Conservation (phyloP, 352 stramenopile species). For the Phytophthora sp. region DNA sequence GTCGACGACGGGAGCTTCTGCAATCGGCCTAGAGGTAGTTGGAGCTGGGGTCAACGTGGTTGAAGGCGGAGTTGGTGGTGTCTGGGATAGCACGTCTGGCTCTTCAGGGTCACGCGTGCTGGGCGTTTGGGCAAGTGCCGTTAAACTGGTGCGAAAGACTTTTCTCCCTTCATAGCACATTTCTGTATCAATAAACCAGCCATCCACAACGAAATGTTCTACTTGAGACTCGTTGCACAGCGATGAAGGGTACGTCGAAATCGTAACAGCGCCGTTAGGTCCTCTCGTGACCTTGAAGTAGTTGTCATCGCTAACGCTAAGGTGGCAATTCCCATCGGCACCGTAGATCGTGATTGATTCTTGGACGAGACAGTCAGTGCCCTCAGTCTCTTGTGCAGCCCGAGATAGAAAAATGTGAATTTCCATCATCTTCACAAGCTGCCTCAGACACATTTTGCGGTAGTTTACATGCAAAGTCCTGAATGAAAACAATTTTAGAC, state of each 20-base stretch:
- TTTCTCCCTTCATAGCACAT: not conserved
- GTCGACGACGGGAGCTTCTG: not conserved
- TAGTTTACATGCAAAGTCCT: not conserved
- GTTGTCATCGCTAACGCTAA: not conserved
- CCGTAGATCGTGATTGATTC: not conserved
- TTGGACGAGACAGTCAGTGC: no score
- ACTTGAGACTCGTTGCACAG: not conserved
- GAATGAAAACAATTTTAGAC: not conserved
- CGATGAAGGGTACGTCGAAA: not conserved
- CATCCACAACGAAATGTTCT: not conserved
- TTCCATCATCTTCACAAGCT: not conserved
- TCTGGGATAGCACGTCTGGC: not conserved
- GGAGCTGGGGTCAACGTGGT: slow-evolving; percentile 7
- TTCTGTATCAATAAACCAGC: slow-evolving; percentile 8
- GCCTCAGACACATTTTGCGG: not conserved
- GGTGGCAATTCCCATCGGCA: slow-evolving; percentile 15
- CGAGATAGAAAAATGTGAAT: not conserved
- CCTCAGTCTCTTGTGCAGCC: not conserved
- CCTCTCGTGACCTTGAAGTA: not conserved
- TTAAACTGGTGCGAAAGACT: slow-evolving; percentile 2
- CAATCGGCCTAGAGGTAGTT: not conserved
- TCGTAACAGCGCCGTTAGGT: not conserved
- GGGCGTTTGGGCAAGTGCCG: not conserved
- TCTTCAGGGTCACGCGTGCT: no score
- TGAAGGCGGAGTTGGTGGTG: not conserved